These are phyloP conservation scores for Ustilago bromivora DNA, from an alignment of 1,284 basidiomycete species.

Conservation along the genomic window DNA sequence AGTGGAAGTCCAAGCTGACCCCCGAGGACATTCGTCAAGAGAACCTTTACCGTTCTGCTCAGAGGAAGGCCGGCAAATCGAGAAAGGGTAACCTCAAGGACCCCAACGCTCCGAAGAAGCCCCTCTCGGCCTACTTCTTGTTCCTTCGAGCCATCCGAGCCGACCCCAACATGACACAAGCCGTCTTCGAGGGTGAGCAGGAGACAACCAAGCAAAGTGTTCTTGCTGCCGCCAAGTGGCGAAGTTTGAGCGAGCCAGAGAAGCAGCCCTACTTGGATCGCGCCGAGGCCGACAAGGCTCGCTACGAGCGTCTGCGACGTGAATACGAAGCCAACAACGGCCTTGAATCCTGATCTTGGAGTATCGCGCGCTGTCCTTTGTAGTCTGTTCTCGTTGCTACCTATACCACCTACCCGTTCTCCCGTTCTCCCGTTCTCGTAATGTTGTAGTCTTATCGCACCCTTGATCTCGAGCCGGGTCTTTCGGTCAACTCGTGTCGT, in stretches of 20 bases:
- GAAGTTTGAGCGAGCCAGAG: constrained; percentile 88
- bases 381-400: constrained; percentile 11
- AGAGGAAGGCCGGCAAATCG: constrained; percentile 91
- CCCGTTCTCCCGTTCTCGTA: constrained; percentile 4
- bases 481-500: neutral
- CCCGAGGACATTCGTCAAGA: constrained; percentile 95
- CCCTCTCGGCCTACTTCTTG: constrained; percentile 92
- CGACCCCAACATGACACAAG: constrained; percentile 70
- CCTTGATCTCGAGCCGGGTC: constrained; percentile 4
- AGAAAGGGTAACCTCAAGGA: constrained; percentile 95
- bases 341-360: constrained; percentile 26
- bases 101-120: constrained; percentile 95
- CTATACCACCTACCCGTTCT: constrained; percentile 24
- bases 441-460: constrained; percentile 23
- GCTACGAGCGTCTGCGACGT: constrained; percentile 60
- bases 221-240: constrained; percentile 90
- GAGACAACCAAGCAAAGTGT: constrained; percentile 96
- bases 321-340: constrained; percentile 58
- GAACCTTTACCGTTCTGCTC: constrained; percentile 89
- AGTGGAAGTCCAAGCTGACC: constrained; percentile 88
- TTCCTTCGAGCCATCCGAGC: constrained; percentile 78
- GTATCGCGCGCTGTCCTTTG: neutral
- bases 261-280: constrained; percentile 72
- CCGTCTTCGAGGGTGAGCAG: constrained; percentile 90
- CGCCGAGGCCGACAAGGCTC: constrained; percentile 63